A percentile compares a stretch with the other conserved stretches of the same genome.
Conservation (phyloP, 352 stramenopile species). For the Phytophthora sansomeana region DNA sequence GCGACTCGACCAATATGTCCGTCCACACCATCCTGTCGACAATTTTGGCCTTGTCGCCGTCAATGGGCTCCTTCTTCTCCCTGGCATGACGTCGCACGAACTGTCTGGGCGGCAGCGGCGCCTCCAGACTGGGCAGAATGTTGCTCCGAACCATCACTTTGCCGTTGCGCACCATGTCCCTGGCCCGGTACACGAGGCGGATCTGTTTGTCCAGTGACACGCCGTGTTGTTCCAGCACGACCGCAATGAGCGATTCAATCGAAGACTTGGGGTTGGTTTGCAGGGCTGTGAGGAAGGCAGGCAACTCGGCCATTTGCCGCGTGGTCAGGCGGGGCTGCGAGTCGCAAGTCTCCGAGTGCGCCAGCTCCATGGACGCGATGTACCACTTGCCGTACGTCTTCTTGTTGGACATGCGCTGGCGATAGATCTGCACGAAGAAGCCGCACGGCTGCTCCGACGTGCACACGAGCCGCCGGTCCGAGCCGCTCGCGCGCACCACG, state of each 20-base stretch:
- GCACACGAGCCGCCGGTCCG: conserved; percentile 38
- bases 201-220: conserved; percentile 33
- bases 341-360: conserved; percentile 35
- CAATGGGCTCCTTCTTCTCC: conserved; percentile 15
- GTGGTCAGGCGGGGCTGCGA: conserved; percentile 25
- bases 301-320: conserved; percentile 37
- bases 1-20: conserved; percentile 28
- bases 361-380: conserved; percentile 34
- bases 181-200: conserved; percentile 41
- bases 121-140: conserved; percentile 21
- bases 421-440: conserved; percentile 47
- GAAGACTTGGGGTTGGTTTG: conserved; percentile 24
- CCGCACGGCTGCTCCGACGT: conserved; percentile 26
- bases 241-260: conserved; percentile 21
- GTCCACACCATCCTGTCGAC: conserved; percentile 34
- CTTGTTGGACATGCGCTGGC: conserved; percentile 34
- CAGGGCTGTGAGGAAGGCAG: conserved; percentile 29
- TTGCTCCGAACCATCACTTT: conserved; percentile 11
- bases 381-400: conserved; percentile 47
- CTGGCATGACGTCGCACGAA: conserved; percentile 18
- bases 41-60: conserved; percentile 18
- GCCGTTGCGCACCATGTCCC: conserved; percentile 34
- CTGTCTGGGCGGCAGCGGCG: conserved; percentile 21
- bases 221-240: conserved; percentile 31
- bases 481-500: conserved; percentile 34